Base-by-base conservation (phyloP, 2,329 filamentous ascomycete genomes). In the Paracoccidioides brasiliensis region DNA sequence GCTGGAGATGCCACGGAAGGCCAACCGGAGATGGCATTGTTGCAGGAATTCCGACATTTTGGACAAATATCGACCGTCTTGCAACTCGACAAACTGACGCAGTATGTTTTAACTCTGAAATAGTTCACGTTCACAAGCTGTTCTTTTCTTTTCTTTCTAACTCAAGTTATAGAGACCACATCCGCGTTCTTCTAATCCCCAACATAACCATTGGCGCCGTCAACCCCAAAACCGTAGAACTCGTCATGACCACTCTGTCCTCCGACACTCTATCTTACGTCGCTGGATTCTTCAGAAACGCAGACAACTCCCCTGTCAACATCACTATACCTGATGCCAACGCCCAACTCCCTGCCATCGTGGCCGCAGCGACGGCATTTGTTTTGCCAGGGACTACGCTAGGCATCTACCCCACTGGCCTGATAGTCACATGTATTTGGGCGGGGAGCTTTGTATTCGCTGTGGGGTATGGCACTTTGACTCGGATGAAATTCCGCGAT, bases 221-320 rank as follows among this genome's bases (percentile, higher is more conserved):
- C 30, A 58, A 55, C n/a, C 55, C 59, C 7, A 46, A 56, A 10
- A 55, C 53, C 6, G 35, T 41, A 30, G 50, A 56, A 41, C 22
- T 41, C 14, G 57, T 67, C 30, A 59, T 54, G 7, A 66, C 66
- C n/a, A 61, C 64, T 30, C 58, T 72, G 14, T 64, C 66, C n/a
- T 62, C 64, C 41, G 66, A 69, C 53, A 66, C 64, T 8, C 63
- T 67, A n/a, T 70, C 66, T 41, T 72, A 71, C 58, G 66, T 71
- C 51, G 58, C 65, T 4, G 70, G 69, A 22, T 53, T 65, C 40
- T 61, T 72, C 57, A 56, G 57, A 5, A 58, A 66, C 35, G 5
- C 59, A 52, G 58, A 62, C 35, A 55, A 54, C 7, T 57, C 55
- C 32, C 58, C 64, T 30, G 63, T 60, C 30, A 64, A 64, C 46